These are phyloP conservation scores for Dendrobium nobile DNA, from an alignment of 106 monocot species.

Conservation along the genomic window DNA sequence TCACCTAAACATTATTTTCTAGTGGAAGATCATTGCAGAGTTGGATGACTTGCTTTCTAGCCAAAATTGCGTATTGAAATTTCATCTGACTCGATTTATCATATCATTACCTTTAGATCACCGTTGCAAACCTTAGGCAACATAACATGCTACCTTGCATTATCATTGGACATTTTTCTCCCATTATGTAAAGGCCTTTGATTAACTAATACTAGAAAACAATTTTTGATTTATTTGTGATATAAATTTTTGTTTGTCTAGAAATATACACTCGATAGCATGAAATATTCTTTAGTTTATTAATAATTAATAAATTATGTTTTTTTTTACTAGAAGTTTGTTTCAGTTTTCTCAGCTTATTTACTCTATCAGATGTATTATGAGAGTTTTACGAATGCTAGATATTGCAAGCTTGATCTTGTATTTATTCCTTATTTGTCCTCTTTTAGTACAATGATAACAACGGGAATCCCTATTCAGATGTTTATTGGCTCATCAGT, in stretches of 20 bases:
- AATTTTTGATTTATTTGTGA: not conserved
- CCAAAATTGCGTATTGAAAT: not conserved
- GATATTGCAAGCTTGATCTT: not conserved
- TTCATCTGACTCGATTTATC: not conserved
- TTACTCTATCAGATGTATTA: not conserved
- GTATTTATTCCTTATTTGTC: not conserved
- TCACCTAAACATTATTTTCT: not conserved
- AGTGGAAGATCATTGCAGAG: not conserved
- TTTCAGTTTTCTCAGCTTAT: not conserved
- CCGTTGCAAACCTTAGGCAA: not conserved
- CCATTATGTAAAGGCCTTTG: not conserved
- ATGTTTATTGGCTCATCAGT: slow-evolving; percentile 88
- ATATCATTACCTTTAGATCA: not conserved
- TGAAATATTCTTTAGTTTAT: not conserved
- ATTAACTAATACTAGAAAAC: not conserved
- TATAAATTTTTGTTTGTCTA: not conserved
- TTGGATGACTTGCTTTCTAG: not conserved
- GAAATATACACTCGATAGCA: no score
- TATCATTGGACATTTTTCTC: not conserved
- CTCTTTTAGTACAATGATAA: slow-evolving; percentile 93
- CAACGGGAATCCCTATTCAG: slow-evolving; percentile 88
- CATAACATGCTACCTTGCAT: not conserved
- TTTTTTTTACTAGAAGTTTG: no score
- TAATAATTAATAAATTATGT: not conserved
- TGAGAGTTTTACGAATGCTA: not conserved